These are phyloP conservation scores for Maudiozyma bulderi DNA, from an alignment of 805 yeast species.

Conservation along the genomic window DNA sequence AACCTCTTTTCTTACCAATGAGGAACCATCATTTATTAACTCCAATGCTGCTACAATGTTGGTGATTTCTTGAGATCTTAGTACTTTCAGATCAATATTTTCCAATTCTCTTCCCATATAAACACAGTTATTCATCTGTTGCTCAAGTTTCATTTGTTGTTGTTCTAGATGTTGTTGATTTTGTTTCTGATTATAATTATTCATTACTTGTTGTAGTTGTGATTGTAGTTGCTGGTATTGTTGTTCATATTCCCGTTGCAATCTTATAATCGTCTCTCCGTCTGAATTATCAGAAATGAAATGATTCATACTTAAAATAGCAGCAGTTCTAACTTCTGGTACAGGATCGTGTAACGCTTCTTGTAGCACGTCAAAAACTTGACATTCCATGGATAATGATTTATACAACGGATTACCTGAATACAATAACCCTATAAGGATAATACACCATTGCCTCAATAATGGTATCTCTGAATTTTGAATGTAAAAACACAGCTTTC, in stretches of 20 bases:
- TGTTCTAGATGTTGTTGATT: constrained; percentile 17
- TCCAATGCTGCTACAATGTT: constrained; percentile 60
- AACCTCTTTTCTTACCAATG: constrained; percentile 79
- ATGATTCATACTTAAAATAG: constrained; percentile 61
- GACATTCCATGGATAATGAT: constrained; percentile 57
- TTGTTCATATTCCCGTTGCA: constrained; percentile 28
- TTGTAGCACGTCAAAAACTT: constrained; percentile 43
- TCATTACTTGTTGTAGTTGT: constrained; percentile 24
- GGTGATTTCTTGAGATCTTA: constrained; percentile 58
- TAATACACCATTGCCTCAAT: constrained; percentile 84
- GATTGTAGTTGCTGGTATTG: constrained; percentile 26
- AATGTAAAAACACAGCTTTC: constrained; percentile 55
- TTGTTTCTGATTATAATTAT: constrained; percentile 20
- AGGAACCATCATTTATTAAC: constrained; percentile 77
- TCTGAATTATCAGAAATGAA: constrained; percentile 44
- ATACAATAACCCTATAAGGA: constrained; percentile 72
- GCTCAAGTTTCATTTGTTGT: constrained; percentile 26
- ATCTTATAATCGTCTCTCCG: constrained; percentile 26
- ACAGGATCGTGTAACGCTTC: constrained; percentile 73
- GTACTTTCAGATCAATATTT: constrained; percentile 32
- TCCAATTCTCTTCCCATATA: constrained; percentile 22
- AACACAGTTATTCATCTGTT: constrained; percentile 24
- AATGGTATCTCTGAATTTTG: constrained; percentile 73
- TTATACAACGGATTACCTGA: constrained; percentile 64
- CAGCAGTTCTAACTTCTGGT: constrained; percentile 88